Evolutionary conservation across 2,329 filamentous ascomycete species (phyloP).

Genomic region (Pestalotiopsis sp.): DNA sequence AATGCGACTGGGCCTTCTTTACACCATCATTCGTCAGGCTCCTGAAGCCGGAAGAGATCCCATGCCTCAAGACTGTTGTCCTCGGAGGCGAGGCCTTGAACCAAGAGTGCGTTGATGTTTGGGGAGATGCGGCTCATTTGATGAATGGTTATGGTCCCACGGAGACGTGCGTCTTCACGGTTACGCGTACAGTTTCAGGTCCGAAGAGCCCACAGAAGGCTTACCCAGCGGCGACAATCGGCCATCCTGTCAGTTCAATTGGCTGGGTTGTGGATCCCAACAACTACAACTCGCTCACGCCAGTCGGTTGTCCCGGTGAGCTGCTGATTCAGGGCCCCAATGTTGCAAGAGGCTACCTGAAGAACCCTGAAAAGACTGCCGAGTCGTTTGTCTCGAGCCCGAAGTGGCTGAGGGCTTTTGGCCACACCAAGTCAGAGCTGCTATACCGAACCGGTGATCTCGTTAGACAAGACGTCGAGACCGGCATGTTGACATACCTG

Average conservation of each 20-base stretch:
- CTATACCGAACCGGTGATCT: conserved; percentile 42
- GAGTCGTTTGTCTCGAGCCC: conserved; percentile 26
- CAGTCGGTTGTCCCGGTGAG: conserved; percentile 20
- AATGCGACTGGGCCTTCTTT: conserved; percentile 14
- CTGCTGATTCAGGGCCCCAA: conserved; percentile 18
- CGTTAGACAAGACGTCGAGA: conserved; percentile 31
- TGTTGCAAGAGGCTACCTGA: conserved; percentile 33
- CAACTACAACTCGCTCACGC: conserved; percentile 15
- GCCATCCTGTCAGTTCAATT: conserved; percentile 1
- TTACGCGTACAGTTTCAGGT: background rate
- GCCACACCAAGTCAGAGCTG: conserved; percentile 19
- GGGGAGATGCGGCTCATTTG: background rate
- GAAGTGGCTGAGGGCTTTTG: background rate
- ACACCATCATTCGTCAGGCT: conserved; percentile 13
- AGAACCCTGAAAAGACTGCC: conserved; percentile 22
- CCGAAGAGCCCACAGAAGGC: background rate
- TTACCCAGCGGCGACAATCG: conserved; percentile 8
- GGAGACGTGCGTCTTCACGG: conserved; percentile 5
- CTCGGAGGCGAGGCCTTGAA: conserved; percentile 11
- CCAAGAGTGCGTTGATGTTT: background rate
- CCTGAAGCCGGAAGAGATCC: conserved; percentile 2
- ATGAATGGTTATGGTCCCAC: conserved; percentile 8
- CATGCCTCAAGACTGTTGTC: conserved; percentile 1
- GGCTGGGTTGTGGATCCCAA: conserved; percentile 17
- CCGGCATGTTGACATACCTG: conserved; percentile 32